Evolutionary conservation across 495 filamentous ascomycete species (phyloP).

Genomic region (Neohortaea acidophila): DNA sequence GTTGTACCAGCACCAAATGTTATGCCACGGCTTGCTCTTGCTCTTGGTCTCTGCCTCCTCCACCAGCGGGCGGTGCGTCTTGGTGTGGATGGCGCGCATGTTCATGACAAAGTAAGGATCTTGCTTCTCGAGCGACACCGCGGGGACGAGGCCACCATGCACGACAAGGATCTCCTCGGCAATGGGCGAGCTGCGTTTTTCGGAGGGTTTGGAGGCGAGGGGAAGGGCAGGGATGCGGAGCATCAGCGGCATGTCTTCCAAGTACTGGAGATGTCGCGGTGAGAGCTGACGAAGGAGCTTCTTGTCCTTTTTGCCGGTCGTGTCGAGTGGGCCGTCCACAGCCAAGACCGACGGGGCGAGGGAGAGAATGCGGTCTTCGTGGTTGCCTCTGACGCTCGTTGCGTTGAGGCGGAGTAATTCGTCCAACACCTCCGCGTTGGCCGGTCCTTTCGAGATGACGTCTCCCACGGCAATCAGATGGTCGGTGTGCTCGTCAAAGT

Average conservation of each 20-base stretch:
- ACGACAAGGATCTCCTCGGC: constrained; percentile 43
- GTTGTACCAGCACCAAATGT: constrained; percentile 16
- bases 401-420: constrained; percentile 53
- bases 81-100: constrained; percentile 63
- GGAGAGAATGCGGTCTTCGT: constrained; percentile 68
- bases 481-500: constrained; percentile 48
- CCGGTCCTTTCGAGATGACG: constrained; percentile 75
- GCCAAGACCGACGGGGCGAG: not conserved
- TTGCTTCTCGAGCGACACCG: constrained; percentile 51
- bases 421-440: constrained; percentile 64
- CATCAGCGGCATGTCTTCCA: constrained; percentile 17
- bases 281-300: constrained; percentile 8
- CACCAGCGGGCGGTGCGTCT: constrained; percentile 30
- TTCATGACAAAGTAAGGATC: constrained; percentile 77
- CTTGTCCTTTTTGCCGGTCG: constrained; percentile 8
- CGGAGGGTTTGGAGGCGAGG: not conserved
- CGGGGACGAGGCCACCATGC: constrained; percentile 72
- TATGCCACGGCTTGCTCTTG: constrained; percentile 9
- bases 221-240: constrained; percentile 15
- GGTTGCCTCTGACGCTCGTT: constrained; percentile 77
- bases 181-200: not conserved
- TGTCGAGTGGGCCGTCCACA: not conserved
- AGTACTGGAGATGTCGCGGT: constrained; percentile 8
- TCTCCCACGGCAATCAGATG: constrained; percentile 75
- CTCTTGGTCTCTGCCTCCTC: constrained; percentile 5